Evolutionary conservation across 805 yeast species (phyloP).

Genomic region (Ogataea pignaliae): DNA sequence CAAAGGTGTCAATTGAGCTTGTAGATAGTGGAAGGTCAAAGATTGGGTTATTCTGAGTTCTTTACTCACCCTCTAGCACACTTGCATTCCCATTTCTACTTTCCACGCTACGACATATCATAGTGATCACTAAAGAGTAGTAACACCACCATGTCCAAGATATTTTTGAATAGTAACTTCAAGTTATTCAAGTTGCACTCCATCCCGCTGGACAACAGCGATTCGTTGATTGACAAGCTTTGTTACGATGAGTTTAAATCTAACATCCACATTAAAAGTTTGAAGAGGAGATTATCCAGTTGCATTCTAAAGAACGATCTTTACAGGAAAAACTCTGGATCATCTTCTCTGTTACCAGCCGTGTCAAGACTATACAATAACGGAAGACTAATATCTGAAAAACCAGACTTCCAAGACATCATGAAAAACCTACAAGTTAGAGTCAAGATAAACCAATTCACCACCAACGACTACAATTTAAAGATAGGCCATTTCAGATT

Average conservation of each 20-base stretch:
- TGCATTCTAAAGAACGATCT: conserved; percentile 20
- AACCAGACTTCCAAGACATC: conserved; percentile 21
- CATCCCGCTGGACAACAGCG: conserved; percentile 4
- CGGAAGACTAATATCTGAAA: conserved; percentile 19
- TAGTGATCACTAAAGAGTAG: not conserved
- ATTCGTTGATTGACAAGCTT: conserved; percentile 20
- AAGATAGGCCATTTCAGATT: conserved; percentile 28
- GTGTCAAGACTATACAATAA: conserved; percentile 18
- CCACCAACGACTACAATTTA: conserved; percentile 3
- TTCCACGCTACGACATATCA: too few species aligned
- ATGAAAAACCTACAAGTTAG: conserved; percentile 17
- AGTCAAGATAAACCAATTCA: conserved; percentile 20
- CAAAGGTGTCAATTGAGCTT: too few species aligned
- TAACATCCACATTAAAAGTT: conserved; percentile 11
- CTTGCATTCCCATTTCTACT: too few species aligned
- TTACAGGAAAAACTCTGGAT: conserved; percentile 9
- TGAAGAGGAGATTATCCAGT: conserved; percentile 19
- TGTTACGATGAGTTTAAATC: conserved; percentile 22
- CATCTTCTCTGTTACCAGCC: conserved; percentile 16
- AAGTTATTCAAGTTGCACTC: conserved; percentile 13
- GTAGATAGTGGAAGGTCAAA: too few species aligned
- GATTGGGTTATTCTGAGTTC: too few species aligned
- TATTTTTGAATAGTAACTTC: conserved; percentile 24
- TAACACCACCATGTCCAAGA: conserved; percentile 24
- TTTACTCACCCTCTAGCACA: too few species aligned